These are phyloP conservation scores for Penicillium sp. DNA, from an alignment of 2,329 filamentous ascomycete species.

Conservation along the genomic window DNA sequence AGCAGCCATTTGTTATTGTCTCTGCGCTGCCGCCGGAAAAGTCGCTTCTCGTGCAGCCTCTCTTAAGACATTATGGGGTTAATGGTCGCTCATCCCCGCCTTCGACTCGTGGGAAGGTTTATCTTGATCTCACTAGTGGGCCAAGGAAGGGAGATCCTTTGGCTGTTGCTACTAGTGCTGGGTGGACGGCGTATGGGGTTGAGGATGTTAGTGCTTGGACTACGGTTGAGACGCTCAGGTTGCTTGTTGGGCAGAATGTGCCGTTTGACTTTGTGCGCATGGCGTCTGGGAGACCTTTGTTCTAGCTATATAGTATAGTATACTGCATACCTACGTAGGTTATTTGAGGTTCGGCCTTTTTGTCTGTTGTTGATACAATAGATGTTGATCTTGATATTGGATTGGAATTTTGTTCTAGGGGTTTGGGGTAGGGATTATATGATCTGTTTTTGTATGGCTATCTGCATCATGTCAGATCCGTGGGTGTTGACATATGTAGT, in stretches of 20 bases:
- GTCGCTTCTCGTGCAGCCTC: slow-evolving; percentile 72
- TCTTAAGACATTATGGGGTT: slow-evolving; percentile 68
- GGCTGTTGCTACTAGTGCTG: slow-evolving; percentile 68
- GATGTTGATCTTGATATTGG: neutral
- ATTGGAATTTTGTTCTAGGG: neutral
- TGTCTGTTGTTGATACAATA: slow-evolving; percentile 1
- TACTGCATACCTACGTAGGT: neutral
- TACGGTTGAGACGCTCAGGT: slow-evolving; percentile 74
- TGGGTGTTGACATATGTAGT: neutral
- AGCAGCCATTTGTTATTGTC: slow-evolving; percentile 78
- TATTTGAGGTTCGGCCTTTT: neutral
- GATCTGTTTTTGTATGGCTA: neutral
- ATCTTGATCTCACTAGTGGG: slow-evolving; percentile 73
- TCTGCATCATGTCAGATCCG: neutral
- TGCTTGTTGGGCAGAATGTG: slow-evolving; percentile 82
- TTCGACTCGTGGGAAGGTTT: slow-evolving; percentile 62
- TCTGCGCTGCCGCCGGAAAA: slow-evolving; percentile 78
- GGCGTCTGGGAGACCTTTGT: slow-evolving; percentile 61
- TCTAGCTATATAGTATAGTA: slow-evolving; percentile 31
- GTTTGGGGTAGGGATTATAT: neutral
- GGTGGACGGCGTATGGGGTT: slow-evolving; percentile 76
- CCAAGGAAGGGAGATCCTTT: slow-evolving; percentile 68
- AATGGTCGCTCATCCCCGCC: slow-evolving; percentile 41
- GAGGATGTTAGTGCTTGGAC: slow-evolving; percentile 81
- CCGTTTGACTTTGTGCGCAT: slow-evolving; percentile 83